Base-by-base conservation (phyloP, 768 basidiomycete genomes). In the Leucosporidium creatinivorum region DNA sequence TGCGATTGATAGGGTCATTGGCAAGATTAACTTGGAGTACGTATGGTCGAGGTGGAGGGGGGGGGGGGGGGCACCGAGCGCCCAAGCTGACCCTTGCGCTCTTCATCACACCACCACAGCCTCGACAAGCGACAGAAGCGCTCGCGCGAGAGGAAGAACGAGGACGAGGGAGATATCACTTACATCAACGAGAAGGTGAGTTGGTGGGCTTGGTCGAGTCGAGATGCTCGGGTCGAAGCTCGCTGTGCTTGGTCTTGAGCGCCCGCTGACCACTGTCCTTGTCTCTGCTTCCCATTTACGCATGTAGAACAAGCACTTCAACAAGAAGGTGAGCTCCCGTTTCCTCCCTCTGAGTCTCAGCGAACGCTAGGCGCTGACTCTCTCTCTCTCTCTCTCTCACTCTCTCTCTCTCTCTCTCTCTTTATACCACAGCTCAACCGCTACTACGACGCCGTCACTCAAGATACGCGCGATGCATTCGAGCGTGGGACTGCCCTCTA, bases 371-470 rank as follows among this genome's bases (percentile, higher is more conserved):
- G 39, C 39, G 39, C 39, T 44, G 39, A 44, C 39, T 15, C 39
- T 44, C 39, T 8, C 39, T 44, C 15, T 13, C 39, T 44, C 13
- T 5, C 33, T 12, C 33, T 36, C n/a, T n/a, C n/a, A n/a, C n/a
- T n/a, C n/a, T n/a, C n/a, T n/a, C n/a, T n/a, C 39, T 15, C 39
- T 44, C 39, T 8, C 39, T 44, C 15, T 13, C 39, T 44, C 13
- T n/a, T n/a, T n/a, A n/a, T n/a, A n/a, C 39, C 39, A 44, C 39
- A 44, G 79, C 87, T 89, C 79, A 93, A 97, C 79, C 85, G 91
- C 70, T 92, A 96, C 57, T 98, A 96, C 84, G 96, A 97, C 85
- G 93, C 92, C 81, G 96, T 97, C 76, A 99, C 96, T 1, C 80
- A 89, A 52, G 93, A 97, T 78, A 97, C 97, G 71, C 86, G 93